Base-by-base conservation (phyloP, 257 asterid genomes). In the Ophiorrhiza pumila region DNA sequence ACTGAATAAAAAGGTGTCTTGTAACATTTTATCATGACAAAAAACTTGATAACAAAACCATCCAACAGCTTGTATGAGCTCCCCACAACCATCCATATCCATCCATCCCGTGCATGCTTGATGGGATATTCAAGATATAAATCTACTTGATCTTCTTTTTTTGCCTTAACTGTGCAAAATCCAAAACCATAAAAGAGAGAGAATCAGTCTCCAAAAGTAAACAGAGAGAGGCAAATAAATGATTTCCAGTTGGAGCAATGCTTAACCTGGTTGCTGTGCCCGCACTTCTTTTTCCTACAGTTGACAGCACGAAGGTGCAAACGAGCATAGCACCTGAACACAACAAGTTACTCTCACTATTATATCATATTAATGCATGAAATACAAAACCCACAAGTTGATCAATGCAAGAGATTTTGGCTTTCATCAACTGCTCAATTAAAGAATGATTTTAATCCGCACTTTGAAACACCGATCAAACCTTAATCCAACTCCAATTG, bases 261-360 rank as follows among this genome's bases (percentile, higher is more conserved):
- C 42, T 22, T 27, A 17, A 91, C 93, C 92, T 90, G 96, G 80
- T 92, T 92, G 89, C 89, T 87, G 81, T 90, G 96, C 17, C 96
- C 96, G 76, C 98, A 90, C 86, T 92, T 92, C 90, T 92, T 92
- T 37, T 92, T 90, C 76, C 98, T 81, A 87, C 98, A 92, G 87
- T 92, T 92, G 47, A 90, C 98, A 34, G 96, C 98, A 35, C 93
- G 88, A 8, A 96, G 94, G 67, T 92, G 97, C 46, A 92, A 42
- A 34, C 97, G 96, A 41, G 98, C 96, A 78, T 92, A 92, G 70
- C 96, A 91, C 60, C 97, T 89, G 72, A n/a, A n/a, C n/a, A n/a
- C n/a, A 68, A 66, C 56, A 25, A 78, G 27, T 35, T 35, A 46
- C 17, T n/a, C n/a, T n/a, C n/a, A n/a, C n/a, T n/a, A n/a, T n/a